Percentiles rank a stretch among this genome's conserved stretches.
Evolutionary conservation across 2,329 filamentous ascomycete genomes (phyloP).

Genomic region (Aspergillus sp.): DNA sequence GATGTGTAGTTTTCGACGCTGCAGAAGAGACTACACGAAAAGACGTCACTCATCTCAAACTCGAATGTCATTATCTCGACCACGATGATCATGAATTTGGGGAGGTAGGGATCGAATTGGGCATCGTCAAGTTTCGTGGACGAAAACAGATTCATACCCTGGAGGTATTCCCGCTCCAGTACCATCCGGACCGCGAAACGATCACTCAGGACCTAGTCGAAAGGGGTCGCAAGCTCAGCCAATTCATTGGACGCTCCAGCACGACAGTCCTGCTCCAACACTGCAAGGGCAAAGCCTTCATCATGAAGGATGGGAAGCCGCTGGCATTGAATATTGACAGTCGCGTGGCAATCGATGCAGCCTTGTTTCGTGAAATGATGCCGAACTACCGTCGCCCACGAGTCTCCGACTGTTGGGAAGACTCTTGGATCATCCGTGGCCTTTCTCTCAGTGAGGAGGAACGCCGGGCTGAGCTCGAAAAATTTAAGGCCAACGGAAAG

Average conservation of each 20-base stretch:
- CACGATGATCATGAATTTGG: conserved; percentile 28
- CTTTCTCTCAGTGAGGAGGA: not conserved
- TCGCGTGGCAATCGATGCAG: conserved; percentile 17
- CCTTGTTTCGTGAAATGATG: conserved; percentile 2
- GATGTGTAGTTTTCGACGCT: conserved; percentile 20
- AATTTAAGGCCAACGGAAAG: not conserved
- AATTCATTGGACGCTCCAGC: conserved; percentile 17
- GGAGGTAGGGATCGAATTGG: conserved; percentile 22
- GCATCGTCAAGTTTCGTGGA: conserved; percentile 25
- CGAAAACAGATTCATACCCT: conserved; percentile 29
- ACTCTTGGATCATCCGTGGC: not conserved
- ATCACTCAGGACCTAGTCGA: conserved; percentile 23
- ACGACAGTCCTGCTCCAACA: conserved; percentile 21
- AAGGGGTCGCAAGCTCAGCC: conserved; percentile 28
- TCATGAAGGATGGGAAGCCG: conserved; percentile 25
- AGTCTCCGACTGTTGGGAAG: not conserved
- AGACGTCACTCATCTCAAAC: conserved; percentile 21
- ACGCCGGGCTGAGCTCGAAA: not conserved
- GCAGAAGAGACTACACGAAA: conserved; percentile 20
- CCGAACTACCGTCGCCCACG: not conserved
- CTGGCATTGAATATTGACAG: conserved; percentile 22
- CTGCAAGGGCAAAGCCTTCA: conserved; percentile 33
- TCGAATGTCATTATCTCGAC: conserved; percentile 29
- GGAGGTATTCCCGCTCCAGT: conserved; percentile 29
- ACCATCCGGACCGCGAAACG: conserved; percentile 22